Evolutionary conservation across 495 filamentous ascomycete genomes (phyloP).

Genomic region (Xylaria acuta): DNA sequence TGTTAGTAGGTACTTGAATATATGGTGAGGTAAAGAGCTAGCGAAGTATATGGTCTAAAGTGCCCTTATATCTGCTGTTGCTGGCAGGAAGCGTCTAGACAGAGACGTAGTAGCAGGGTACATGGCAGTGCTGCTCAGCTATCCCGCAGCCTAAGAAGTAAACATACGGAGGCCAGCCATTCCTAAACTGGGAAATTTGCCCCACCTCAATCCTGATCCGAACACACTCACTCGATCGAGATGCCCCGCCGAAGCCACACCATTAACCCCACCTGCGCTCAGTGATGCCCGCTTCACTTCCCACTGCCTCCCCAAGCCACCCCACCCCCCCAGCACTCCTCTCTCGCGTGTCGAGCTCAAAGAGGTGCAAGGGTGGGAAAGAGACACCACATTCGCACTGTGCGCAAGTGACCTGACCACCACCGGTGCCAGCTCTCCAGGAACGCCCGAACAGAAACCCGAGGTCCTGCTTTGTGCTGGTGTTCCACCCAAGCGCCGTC

Average conservation of each 20-base stretch:
- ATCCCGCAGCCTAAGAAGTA: slow-evolving; percentile 9
- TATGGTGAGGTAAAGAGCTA: slow-evolving; percentile 1
- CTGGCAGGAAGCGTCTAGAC: neutral
- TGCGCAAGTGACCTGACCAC: neutral
- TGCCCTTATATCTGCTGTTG: slow-evolving; percentile 1
- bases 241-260: slow-evolving; percentile 28
- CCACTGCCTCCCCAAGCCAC: neutral
- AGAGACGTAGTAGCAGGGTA: slow-evolving; percentile 19
- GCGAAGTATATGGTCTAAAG: neutral
- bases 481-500: neutral
- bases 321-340: slow-evolving; percentile 1
- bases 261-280: slow-evolving; percentile 16
- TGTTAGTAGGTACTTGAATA: slow-evolving; percentile 11
- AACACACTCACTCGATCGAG: slow-evolving; percentile 25
- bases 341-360: slow-evolving; percentile 3
- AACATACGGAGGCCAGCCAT: slow-evolving; percentile 11
- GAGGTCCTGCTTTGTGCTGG: neutral
- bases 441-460: no score
- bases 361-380: neutral
- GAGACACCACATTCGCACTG: neutral
- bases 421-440: slow-evolving; percentile 5
- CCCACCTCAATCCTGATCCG: slow-evolving; percentile 25
- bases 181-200: slow-evolving; percentile 21
- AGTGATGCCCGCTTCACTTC: slow-evolving; percentile 19
- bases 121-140: neutral